These are phyloP conservation scores for Populus pruinosa DNA, from an alignment of 345 rosid genomes.

Conservation along the genomic window DNA sequence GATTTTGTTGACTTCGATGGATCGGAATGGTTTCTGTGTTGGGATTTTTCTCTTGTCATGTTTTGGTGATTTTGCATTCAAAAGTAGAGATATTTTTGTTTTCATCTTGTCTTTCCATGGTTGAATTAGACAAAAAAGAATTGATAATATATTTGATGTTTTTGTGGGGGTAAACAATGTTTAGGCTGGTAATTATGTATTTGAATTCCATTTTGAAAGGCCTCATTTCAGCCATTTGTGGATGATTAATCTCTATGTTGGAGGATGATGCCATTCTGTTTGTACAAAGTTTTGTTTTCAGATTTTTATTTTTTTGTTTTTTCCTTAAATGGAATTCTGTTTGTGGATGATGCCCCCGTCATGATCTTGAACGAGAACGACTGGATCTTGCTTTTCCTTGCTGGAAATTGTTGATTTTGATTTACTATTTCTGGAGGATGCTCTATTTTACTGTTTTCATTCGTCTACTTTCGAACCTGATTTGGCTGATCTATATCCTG, in stretches of 20 bases:
- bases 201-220: neutral
- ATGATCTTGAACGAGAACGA: neutral
- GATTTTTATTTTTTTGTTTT: neutral
- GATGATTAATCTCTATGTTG: neutral
- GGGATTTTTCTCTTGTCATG: neutral
- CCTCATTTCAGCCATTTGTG: neutral
- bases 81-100: neutral
- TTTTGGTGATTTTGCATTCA: neutral
- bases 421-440: neutral
- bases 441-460: neutral
- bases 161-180: neutral
- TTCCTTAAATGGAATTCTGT: neutral
- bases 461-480: neutral
- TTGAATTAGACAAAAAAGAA: neutral
- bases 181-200: neutral
- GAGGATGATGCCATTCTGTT: neutral
- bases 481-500: neutral
- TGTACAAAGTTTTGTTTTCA: neutral
- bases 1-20: neutral
- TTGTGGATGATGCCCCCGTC: neutral
- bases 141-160: neutral
- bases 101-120: neutral
- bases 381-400: neutral
- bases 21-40: neutral
- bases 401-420: neutral